These are phyloP conservation scores for Erodium texanum DNA, from an alignment of 441 rosid genomes.

Conservation along the genomic window DNA sequence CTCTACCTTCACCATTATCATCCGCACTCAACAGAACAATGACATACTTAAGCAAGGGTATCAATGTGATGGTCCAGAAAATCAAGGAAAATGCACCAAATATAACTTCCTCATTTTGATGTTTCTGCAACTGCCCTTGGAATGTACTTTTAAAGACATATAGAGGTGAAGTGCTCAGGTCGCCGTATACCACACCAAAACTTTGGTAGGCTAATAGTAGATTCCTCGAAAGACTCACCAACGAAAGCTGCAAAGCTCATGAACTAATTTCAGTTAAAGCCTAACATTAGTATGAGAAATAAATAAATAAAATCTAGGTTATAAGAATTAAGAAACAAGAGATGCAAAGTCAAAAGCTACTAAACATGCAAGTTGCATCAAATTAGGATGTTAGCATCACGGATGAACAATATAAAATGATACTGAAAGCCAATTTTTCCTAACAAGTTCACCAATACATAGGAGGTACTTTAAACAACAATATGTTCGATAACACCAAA, in stretches of 20 bases:
- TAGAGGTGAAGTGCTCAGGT: neutral
- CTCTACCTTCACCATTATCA: constrained; percentile 1
- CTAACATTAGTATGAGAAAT: neutral
- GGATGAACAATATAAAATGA: neutral
- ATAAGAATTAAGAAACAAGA: neutral
- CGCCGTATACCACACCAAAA: constrained; percentile 3
- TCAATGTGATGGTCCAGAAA: constrained; percentile 1
- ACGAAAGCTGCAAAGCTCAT: neutral
- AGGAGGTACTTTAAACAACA: neutral
- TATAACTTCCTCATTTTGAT: constrained; percentile 5
- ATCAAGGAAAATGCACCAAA: constrained; percentile 7
- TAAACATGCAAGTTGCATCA: neutral
- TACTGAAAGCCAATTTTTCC: neutral
- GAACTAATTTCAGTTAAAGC: neutral
- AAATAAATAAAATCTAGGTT: neutral
- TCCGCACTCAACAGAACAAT: neutral
- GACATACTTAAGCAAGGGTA: constrained; percentile 1
- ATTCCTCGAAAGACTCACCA: constrained; percentile 1
- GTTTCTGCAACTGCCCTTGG: neutral
- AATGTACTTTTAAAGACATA: neutral
- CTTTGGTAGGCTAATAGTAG: constrained; percentile 4
- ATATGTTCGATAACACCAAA: too few relatives aligned
- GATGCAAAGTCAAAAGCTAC: neutral
- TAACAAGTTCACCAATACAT: neutral
- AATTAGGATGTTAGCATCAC: neutral